A percentile compares a stretch with the other conserved stretches of the same genome.
These are phyloP conservation scores for Mycena filopes DNA, from an alignment of 768 basidiomycete genomes.

Conservation along the genomic window DNA sequence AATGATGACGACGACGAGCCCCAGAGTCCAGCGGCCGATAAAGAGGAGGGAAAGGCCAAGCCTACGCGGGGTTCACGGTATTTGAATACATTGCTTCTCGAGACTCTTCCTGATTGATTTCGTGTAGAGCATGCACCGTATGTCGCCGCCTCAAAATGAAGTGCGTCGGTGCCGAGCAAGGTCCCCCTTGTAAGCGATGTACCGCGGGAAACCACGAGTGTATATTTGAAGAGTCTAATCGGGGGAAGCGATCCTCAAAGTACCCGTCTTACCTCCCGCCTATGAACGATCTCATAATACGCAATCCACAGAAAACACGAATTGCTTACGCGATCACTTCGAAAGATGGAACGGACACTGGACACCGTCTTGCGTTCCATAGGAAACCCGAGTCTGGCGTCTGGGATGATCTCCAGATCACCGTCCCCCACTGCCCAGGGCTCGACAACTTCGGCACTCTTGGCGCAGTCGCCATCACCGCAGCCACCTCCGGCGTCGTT, in stretches of 20 bases:
- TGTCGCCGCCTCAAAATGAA: slow-evolving; percentile 95
- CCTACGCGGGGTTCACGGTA: slow-evolving; percentile 88
- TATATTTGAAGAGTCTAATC: slow-evolving; percentile 95
- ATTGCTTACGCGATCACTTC: slow-evolving; percentile 79
- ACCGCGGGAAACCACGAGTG: slow-evolving; percentile 85
- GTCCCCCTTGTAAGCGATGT: slow-evolving; percentile 93
- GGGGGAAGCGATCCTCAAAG: slow-evolving; percentile 92
- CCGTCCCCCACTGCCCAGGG: slow-evolving; percentile 74
- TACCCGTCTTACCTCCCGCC: slow-evolving; percentile 42
- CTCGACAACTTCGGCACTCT: slow-evolving; percentile 67
- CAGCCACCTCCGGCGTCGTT: slow-evolving; percentile 47
- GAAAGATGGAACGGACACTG: slow-evolving; percentile 93
- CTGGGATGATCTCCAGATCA: slow-evolving; percentile 84
- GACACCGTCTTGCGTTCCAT: slow-evolving; percentile 92
- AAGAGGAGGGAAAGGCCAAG: slow-evolving; percentile 80
- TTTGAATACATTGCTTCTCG: slow-evolving; percentile 31
- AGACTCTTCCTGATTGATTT: slow-evolving; percentile 30
- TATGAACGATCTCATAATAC: slow-evolving; percentile 41
- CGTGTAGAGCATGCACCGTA: slow-evolving; percentile 84
- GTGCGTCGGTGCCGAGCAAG: slow-evolving; percentile 90
- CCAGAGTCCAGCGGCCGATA: slow-evolving; percentile 64
- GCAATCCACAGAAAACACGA: slow-evolving; percentile 78
- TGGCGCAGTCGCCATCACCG: slow-evolving; percentile 61
- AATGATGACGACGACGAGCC: slow-evolving; percentile 66
- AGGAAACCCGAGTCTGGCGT: slow-evolving; percentile 81